Percentiles rank a stretch among this genome's conserved stretches.
phyloP scores from a whole-genome alignment of 345 rosid species.

The Syzygium aromaticum region DNA sequence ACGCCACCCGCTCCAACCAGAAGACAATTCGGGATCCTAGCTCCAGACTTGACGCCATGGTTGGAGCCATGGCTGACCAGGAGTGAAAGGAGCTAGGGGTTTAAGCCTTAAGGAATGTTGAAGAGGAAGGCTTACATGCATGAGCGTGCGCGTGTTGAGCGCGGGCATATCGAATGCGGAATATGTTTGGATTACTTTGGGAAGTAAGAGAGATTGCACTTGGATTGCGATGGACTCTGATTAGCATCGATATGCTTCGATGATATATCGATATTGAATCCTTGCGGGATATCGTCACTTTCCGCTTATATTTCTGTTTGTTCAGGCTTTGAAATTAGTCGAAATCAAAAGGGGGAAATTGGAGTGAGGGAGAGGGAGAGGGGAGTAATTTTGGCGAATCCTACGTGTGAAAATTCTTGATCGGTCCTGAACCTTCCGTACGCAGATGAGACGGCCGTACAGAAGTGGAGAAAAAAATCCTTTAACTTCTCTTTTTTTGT shows the following conservation, averaged over 20 bases:
- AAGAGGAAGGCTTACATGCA: not conserved
- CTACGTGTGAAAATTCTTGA: not conserved
- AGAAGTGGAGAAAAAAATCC: too few species aligned
- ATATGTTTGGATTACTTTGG: not conserved
- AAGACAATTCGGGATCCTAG: not conserved
- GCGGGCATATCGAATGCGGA: not conserved
- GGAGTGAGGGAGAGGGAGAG: not conserved
- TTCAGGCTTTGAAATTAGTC: not conserved
- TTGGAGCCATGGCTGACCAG: not conserved
- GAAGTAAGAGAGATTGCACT: not conserved
- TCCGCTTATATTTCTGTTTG: not conserved
- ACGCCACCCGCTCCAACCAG: not conserved
- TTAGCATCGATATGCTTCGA: not conserved
- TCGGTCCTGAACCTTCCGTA: not conserved
- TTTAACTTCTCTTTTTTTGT: not conserved
- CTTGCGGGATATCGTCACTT: not conserved
- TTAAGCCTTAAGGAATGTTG: not conserved
- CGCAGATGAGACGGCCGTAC: too few species aligned
- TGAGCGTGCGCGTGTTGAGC: not conserved
- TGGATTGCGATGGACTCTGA: not conserved
- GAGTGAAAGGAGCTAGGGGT: not conserved
- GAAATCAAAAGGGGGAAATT: not conserved
- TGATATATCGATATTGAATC: not conserved
- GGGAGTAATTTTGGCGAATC: not conserved
- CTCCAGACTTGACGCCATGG: not conserved